phyloP scores from a whole-genome alignment of 108 stramenopile genomes.

The Craspedostauros australis region DNA sequence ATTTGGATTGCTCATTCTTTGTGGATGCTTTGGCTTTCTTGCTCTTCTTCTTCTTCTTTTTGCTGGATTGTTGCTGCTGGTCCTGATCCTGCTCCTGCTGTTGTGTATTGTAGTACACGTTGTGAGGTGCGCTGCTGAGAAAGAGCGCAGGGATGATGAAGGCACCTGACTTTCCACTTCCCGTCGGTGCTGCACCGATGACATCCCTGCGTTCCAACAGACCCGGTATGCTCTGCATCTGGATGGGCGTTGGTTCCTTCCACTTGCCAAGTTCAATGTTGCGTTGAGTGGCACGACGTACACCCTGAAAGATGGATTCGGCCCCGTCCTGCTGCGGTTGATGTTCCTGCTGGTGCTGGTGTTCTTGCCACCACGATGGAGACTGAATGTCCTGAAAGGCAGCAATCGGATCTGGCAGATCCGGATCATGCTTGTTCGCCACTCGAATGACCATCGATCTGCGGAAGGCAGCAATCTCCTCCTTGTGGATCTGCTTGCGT shows the following conservation, averaged over 20 bases:
- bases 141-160: conserved; percentile 90
- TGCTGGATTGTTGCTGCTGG: conserved; percentile 4
- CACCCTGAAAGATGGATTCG: conserved; percentile 26
- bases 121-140: conserved; percentile 57
- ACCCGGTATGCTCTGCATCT: conserved; percentile 92
- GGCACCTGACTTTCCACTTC: conserved; percentile 61
- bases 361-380: conserved; percentile 62
- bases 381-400: conserved; percentile 50
- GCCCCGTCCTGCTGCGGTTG: conserved; percentile 5
- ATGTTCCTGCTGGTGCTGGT: background rate
- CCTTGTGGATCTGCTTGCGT: conserved; percentile 54
- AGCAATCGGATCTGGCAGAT: conserved; percentile 77
- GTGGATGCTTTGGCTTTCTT: conserved; percentile 31
- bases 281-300: conserved; percentile 37
- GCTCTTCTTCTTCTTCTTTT: conserved; percentile 27
- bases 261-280: conserved; percentile 89
- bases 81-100: background rate
- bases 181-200: conserved; percentile 98
- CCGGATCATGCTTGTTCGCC: conserved; percentile 53
- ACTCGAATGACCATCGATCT: conserved; percentile 69
- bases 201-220: conserved; percentile 92
- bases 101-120: conserved; percentile 38
- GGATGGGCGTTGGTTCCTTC: conserved; percentile 95
- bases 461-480: conserved; percentile 83
- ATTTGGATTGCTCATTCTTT: conserved; percentile 4